Evolutionary conservation across 2,329 filamentous ascomycete species (phyloP).

Genomic region (Hymenoscyphus repandus): DNA sequence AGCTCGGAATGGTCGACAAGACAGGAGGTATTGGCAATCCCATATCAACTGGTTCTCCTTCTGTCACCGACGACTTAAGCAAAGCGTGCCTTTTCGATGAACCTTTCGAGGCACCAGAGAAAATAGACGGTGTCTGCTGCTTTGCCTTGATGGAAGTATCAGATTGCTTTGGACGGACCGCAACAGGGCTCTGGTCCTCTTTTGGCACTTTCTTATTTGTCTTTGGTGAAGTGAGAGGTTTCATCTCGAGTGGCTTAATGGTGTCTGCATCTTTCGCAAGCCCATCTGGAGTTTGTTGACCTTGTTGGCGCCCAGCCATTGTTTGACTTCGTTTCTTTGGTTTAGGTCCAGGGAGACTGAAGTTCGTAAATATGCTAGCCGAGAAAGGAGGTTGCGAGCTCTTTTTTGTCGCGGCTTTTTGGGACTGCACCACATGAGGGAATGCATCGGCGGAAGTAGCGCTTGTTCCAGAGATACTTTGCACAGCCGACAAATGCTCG

Average conservation of each 20-base stretch:
- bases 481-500: background rate
- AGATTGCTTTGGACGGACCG: conserved; percentile 12
- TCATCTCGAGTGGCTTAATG: conserved; percentile 2
- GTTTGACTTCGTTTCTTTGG: background rate
- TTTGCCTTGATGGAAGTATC: conserved; percentile 16
- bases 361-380: conserved; percentile 25
- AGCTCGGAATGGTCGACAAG: conserved; percentile 13
- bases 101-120: conserved; percentile 22
- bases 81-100: conserved; percentile 24
- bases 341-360: conserved; percentile 25
- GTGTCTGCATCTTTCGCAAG: no score
- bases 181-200: background rate
- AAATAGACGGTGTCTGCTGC: conserved; percentile 19
- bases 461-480: conserved; percentile 12
- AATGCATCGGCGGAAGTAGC: conserved; percentile 21
- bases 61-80: conserved; percentile 21
- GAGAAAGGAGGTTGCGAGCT: conserved; percentile 9
- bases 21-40: conserved; percentile 23
- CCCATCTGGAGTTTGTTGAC: background rate
- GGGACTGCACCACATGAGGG: conserved; percentile 19
- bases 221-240: background rate
- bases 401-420: conserved; percentile 15
- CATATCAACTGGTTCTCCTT: conserved; percentile 17
- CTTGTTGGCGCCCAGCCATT: background rate
- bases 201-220: background rate